Evolutionary conservation across 176 grass and related monocot species (phyloP).

Genomic region (Thinopyrum elongatum): DNA sequence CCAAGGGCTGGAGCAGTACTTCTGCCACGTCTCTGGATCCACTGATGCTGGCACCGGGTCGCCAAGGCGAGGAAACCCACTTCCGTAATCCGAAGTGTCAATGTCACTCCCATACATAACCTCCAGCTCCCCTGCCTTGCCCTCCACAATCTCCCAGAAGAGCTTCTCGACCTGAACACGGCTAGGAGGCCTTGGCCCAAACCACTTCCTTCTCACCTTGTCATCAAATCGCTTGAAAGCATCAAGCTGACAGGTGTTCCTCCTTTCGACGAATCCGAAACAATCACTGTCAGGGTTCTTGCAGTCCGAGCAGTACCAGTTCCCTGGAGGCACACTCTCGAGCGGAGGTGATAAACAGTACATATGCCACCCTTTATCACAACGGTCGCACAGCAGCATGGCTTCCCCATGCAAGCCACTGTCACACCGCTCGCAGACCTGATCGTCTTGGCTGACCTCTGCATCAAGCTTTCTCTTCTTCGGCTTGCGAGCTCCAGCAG

Average conservation of each 20-base stretch:
- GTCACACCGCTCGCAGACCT: conserved; percentile 88
- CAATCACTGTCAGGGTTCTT: conserved; percentile 73
- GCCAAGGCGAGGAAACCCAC: conserved; percentile 76
- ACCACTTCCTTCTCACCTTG: conserved; percentile 73
- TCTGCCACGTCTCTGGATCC: conserved; percentile 49
- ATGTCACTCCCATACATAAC: conserved; percentile 95
- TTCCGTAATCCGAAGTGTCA: conserved; percentile 88
- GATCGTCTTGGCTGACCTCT: conserved; percentile 49
- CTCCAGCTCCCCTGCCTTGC: conserved; percentile 75
- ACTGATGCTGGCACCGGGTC: conserved; percentile 46
- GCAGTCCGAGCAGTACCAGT: conserved; percentile 92
- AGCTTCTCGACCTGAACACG: conserved; percentile 78
- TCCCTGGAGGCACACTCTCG: conserved; percentile 59
- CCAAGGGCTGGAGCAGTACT: conserved; percentile 73
- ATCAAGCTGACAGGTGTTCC: conserved; percentile 63
- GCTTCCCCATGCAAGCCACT: conserved; percentile 83
- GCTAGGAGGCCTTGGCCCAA: conserved; percentile 59
- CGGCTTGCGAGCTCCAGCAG: conserved; percentile 14
- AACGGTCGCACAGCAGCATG: conserved; percentile 92
- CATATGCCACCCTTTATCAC: conserved; percentile 85
- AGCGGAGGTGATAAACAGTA: conserved; percentile 83
- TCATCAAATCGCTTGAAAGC: conserved; percentile 67
- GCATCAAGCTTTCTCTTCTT: conserved; percentile 30
- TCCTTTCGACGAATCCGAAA: conserved; percentile 73
- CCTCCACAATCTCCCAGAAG: conserved; percentile 97